phyloP scores from a whole-genome alignment of 2,329 filamentous ascomycete species.

The Colletotrichum costaricense region DNA sequence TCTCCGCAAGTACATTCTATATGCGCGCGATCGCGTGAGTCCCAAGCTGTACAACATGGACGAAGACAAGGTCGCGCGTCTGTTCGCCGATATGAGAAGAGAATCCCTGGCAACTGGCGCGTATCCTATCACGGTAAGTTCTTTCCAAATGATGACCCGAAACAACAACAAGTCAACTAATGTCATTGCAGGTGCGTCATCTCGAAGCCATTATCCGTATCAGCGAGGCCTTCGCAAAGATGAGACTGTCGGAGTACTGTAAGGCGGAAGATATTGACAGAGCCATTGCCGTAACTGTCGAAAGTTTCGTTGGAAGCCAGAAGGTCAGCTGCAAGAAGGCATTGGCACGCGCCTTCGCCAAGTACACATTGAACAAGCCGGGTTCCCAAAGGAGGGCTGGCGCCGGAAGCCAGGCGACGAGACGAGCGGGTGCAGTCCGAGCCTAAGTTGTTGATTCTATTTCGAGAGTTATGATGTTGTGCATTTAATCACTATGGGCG shows the following conservation, averaged over 20 bases:
- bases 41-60: conserved; percentile 98
- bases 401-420: conserved; percentile 35
- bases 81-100: conserved; percentile 96
- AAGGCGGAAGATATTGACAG: conserved; percentile 91
- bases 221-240: conserved; percentile 93
- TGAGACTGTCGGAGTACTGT: conserved; percentile 98
- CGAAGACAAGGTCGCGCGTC: conserved; percentile 92
- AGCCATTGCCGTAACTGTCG: conserved; percentile 95
- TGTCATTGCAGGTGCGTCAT: conserved; percentile 82
- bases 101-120: conserved; percentile 94
- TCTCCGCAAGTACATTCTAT: conserved; percentile 95
- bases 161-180: neutral
- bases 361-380: conserved; percentile 78
- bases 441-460: conserved; percentile 16
- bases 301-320: conserved; percentile 95
- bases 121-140: conserved; percentile 95
- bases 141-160: conserved; percentile 37
- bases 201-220: conserved; percentile 98
- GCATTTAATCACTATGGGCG: neutral
- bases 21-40: conserved; percentile 87
- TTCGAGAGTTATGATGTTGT: conserved; percentile 11
- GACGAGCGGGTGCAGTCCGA: conserved; percentile 25
- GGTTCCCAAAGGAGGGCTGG: conserved; percentile 39
- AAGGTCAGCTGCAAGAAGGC: conserved; percentile 99
- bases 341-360: conserved; percentile 91